A percentile compares a stretch with the other conserved stretches of the same genome.
Evolutionary conservation across 352 stramenopile species (phyloP).

Genomic region (Pythium scleroteichum): DNA sequence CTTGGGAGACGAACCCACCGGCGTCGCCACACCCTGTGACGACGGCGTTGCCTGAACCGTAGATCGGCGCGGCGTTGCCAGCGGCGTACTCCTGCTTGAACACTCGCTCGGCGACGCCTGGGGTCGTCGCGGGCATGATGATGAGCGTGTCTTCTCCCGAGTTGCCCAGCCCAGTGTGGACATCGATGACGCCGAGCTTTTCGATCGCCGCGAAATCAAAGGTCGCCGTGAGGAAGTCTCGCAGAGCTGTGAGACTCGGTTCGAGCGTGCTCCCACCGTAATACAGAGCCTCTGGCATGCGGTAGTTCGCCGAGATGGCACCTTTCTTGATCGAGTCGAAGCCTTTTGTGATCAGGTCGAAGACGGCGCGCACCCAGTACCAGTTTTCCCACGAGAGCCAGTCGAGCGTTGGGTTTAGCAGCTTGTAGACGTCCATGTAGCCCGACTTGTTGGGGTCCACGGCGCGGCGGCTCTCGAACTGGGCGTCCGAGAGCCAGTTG

Average conservation of each 20-base stretch:
- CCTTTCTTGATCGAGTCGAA: conserved; percentile 73
- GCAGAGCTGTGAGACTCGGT: conserved; percentile 61
- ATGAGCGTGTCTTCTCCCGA: conserved; percentile 54
- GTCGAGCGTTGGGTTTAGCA: conserved; percentile 60
- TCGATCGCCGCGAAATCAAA: conserved; percentile 42
- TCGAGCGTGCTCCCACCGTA: conserved; percentile 84
- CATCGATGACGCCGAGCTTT: conserved; percentile 83
- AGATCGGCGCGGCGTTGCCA: conserved; percentile 29
- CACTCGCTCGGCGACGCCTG: conserved; percentile 4
- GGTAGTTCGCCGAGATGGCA: conserved; percentile 89
- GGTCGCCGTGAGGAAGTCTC: conserved; percentile 61
- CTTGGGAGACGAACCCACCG: conserved; percentile 44
- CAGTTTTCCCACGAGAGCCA: conserved; percentile 30
- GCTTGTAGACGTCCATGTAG: conserved; percentile 73
- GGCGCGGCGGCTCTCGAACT: conserved; percentile 48
- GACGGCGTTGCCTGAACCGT: conserved; percentile 32
- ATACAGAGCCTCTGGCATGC: conserved; percentile 71
- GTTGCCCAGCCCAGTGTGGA: conserved; percentile 92
- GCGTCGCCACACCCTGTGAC: conserved; percentile 56
- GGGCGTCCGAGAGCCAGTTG: conserved; percentile 8
- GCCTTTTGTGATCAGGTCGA: conserved; percentile 40
- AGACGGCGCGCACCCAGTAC: conserved; percentile 49
- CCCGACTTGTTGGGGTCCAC: conserved; percentile 74
- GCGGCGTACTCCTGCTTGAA: conserved; percentile 24
- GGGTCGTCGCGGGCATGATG: conserved; percentile 26